Evolutionary conservation across 768 basidiomycete genomes (phyloP), one percentile per base, ranked within the genome.

Genomic region (Lentinus brumalis): DNA sequence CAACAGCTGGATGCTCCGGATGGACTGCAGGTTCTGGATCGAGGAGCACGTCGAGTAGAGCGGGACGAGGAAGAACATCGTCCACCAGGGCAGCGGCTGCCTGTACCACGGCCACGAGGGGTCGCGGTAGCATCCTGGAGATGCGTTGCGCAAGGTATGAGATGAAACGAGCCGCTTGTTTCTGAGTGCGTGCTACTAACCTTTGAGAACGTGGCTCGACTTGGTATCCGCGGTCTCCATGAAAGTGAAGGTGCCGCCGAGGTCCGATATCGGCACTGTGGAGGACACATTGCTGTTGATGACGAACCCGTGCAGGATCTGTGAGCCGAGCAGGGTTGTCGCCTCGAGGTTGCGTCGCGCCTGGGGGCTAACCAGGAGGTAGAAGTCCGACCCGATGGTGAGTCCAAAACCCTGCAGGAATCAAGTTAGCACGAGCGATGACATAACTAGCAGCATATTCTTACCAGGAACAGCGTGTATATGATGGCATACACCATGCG

Each of bases 401-500:
- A 94, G 75, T 49, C 92, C 91, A 69, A 93, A 94, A 8, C 92
- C 92, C 90, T 91, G 61, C 4, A 44, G 40, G 21, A 11, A 31
- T 15, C 14, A 26, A 39, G 32, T 31, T 9, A 32, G 35, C 15
- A 47, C 40, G 44, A 32, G 18, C 11, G 15, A 26, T 29, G 35
- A 2, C 16, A 16, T 26, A 47, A 11, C 21, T 11, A 41, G 29
- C 8, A 35, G 31, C 3, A 30, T 2, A 29, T 60, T 69, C 81
- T 60, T 68, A 88, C 89, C 67, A 94, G 75, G 71, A 92, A 92
- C 46, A 93, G 77, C 0, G 91, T 92, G 68, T 93, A 94, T 45
- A 94, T 92, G 60, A 92, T 88, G 14, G 92, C 91, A 67, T 92
- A 93, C 31, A 93, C 89, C 72, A 93, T 86, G 62, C 91, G 79